Percentiles rank a stretch among this genome's conserved stretches.
Evolutionary conservation across 495 filamentous ascomycete species (phyloP).

Genomic region (Aspergillus cavernicola): DNA sequence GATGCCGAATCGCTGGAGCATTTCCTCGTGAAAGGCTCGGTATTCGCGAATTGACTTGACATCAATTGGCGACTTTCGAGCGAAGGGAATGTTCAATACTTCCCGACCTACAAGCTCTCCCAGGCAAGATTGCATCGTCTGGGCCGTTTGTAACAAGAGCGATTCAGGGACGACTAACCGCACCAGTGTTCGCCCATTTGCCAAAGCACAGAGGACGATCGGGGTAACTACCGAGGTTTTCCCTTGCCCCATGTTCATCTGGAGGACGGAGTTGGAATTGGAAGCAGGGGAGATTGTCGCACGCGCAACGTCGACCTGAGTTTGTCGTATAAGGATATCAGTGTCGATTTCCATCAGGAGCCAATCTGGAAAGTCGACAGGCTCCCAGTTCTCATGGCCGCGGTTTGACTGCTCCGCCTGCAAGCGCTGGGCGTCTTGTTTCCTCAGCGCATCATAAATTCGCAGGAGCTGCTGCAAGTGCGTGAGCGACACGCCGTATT

Average conservation of each 20-base stretch:
- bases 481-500: neutral
- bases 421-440: constrained; percentile 6
- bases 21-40: constrained; percentile 35
- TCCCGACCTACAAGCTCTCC: constrained; percentile 58
- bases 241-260: constrained; percentile 75
- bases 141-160: constrained; percentile 57
- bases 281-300: constrained; percentile 50
- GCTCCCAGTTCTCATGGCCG: constrained; percentile 2
- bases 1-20: constrained; percentile 44
- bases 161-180: constrained; percentile 63
- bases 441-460: constrained; percentile 34
- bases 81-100: constrained; percentile 62
- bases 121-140: constrained; percentile 54
- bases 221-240: constrained; percentile 72
- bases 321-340: constrained; percentile 55
- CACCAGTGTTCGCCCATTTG: constrained; percentile 48
- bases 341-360: constrained; percentile 65
- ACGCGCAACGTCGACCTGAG: constrained; percentile 55
- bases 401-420: constrained; percentile 1
- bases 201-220: constrained; percentile 53
- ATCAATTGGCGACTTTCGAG: constrained; percentile 37
- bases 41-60: constrained; percentile 10
- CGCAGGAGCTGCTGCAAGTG: constrained; percentile 18
- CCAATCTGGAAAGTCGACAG: constrained; percentile 42
- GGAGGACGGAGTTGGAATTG: constrained; percentile 53